A percentile compares a stretch with the other conserved stretches of the same genome.
These are phyloP conservation scores for Thinopyrum elongatum DNA, from an alignment of 176 grass and related monocot genomes.

Conservation along the genomic window DNA sequence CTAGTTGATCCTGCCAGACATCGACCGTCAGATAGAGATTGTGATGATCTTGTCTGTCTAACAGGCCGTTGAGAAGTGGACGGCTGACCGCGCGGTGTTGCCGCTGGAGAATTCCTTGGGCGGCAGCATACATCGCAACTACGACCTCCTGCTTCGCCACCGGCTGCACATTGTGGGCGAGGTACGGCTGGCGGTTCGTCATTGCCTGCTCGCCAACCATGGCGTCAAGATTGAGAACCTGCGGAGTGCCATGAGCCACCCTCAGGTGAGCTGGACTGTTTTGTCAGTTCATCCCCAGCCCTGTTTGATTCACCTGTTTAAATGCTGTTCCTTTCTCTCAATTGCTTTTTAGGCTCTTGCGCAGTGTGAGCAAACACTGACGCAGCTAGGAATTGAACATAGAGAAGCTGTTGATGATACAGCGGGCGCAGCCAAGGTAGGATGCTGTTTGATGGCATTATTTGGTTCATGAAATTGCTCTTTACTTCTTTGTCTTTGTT, in stretches of 20 bases:
- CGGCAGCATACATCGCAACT: conserved; percentile 86
- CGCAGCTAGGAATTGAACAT: conserved; percentile 56
- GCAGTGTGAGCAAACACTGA: conserved; percentile 81
- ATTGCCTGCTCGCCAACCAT: conserved; percentile 62
- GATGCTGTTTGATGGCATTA: not conserved
- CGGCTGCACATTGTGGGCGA: conserved; percentile 73
- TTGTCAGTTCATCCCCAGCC: not conserved
- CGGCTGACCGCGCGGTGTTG: conserved; percentile 65
- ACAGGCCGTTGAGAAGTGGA: conserved; percentile 52
- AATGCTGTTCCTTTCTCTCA: not conserved
- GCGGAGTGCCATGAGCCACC: conserved; percentile 68
- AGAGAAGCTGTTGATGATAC: conserved; percentile 95
- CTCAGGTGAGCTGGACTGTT: conserved; percentile 42
- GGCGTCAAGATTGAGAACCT: conserved; percentile 55
- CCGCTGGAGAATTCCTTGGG: conserved; percentile 79
- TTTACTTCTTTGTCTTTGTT: not conserved
- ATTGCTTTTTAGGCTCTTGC: conserved; percentile 57
- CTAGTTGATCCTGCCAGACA: not conserved
- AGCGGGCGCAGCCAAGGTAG: conserved; percentile 79
- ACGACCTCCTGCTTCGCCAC: conserved; percentile 74
- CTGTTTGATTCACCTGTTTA: not conserved
- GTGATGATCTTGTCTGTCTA: not conserved
- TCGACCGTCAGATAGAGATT: not conserved
- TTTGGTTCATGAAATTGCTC: not conserved
- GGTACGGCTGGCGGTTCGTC: conserved; percentile 57